Percentiles rank a stretch among this genome's conserved stretches.
These are phyloP conservation scores for Lentinula novae-zelandiae DNA, from an alignment of 1,284 basidiomycete species.

Conservation along the genomic window DNA sequence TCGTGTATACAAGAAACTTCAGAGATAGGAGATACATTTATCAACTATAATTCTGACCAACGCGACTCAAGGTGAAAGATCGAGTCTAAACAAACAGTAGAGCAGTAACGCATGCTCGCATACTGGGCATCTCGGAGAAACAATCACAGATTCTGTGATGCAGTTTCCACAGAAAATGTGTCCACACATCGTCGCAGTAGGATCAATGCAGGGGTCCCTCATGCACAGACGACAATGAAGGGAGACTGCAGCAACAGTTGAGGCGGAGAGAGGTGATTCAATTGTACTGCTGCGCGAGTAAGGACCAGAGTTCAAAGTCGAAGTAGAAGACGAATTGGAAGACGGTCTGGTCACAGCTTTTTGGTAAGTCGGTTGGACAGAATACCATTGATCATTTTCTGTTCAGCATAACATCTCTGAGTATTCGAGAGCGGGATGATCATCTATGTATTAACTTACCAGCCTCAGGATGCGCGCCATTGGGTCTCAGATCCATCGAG, in stretches of 20 bases:
- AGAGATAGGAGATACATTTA: too few species aligned
- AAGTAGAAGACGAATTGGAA: background rate
- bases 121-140: slow-evolving; percentile 1
- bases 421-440: too few species aligned
- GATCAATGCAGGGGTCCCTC: background rate
- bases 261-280: background rate
- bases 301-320: background rate
- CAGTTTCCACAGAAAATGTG: slow-evolving; percentile 9
- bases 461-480: background rate
- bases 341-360: background rate
- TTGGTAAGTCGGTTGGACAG: background rate
- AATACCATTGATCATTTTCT: background rate
- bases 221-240: slow-evolving; percentile 10
- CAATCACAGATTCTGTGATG: background rate
- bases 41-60: background rate
- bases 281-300: background rate
- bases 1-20: too few species aligned
- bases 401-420: too few species aligned
- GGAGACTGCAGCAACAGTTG: background rate
- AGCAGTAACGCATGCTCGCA: slow-evolving; percentile 2
- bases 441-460: background rate
- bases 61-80: background rate
- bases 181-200: slow-evolving; percentile 8
- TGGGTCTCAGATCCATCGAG: background rate
- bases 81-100: slow-evolving; percentile 5